These are phyloP conservation scores for Breynia disticha DNA, from an alignment of 441 rosid genomes.

Conservation along the genomic window DNA sequence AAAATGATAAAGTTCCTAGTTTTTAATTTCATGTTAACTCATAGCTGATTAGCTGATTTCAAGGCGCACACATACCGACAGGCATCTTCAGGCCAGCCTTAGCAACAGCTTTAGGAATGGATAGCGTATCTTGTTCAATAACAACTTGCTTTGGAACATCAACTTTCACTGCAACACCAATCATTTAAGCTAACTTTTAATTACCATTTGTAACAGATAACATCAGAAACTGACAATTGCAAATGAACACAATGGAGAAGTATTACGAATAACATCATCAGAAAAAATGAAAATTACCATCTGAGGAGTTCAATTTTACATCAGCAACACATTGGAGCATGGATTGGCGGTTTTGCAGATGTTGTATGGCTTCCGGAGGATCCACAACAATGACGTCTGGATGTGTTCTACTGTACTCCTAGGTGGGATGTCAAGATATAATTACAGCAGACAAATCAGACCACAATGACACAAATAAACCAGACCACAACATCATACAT, in stretches of 20 bases:
- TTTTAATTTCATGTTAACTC: not conserved
- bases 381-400: slow-evolving; percentile 85
- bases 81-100: slow-evolving; percentile 70
- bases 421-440: slow-evolving; percentile 10
- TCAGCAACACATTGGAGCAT: slow-evolving; percentile 90
- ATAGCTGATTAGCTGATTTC: not conserved
- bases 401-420: slow-evolving; percentile 57
- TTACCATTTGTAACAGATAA: slow-evolving; percentile 8
- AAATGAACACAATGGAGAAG: not conserved
- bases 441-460: not conserved
- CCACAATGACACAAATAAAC: not conserved
- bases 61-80: slow-evolving; percentile 38
- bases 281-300: slow-evolving; percentile 31
- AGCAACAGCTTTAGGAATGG: slow-evolving; percentile 53
- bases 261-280: not conserved
- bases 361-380: slow-evolving; percentile 89
- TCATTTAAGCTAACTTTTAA: not conserved
- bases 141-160: slow-evolving; percentile 69
- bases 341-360: slow-evolving; percentile 71
- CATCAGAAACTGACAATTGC: not conserved
- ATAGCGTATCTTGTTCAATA: slow-evolving; percentile 60
- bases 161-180: slow-evolving; percentile 52
- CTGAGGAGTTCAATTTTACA: slow-evolving; percentile 50
- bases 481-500: not conserved
- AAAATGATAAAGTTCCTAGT: not conserved